phyloP scores from a whole-genome alignment of 108 stramenopile species.

The Skeletonema potamos region DNA sequence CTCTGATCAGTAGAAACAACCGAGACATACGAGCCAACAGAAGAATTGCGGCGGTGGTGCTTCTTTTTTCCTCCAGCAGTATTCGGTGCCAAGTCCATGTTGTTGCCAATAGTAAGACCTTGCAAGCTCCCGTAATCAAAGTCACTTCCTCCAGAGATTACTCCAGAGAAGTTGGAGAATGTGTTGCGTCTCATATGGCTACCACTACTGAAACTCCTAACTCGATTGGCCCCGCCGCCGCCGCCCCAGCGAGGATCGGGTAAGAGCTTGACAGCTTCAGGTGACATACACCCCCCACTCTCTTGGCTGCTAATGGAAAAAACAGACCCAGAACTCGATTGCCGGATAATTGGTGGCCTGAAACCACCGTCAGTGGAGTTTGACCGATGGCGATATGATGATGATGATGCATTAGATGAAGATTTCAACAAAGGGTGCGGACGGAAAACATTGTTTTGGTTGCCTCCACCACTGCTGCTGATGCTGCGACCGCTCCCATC shows the following conservation, averaged over 20 bases:
- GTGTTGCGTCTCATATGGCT: slow-evolving; percentile 19
- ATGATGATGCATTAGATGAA: background rate
- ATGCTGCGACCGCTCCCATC: background rate
- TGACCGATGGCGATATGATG: slow-evolving; percentile 20
- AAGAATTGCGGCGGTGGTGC: slow-evolving; percentile 26
- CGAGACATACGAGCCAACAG: slow-evolving; percentile 16
- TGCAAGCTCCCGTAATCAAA: background rate
- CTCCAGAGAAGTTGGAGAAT: background rate
- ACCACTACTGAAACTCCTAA: slow-evolving; percentile 24
- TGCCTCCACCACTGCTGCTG: slow-evolving; percentile 1
- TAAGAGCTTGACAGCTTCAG: slow-evolving; percentile 23
- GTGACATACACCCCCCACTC: background rate
- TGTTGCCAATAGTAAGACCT: background rate
- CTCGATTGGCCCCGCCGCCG: slow-evolving; percentile 20
- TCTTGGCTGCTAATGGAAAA: slow-evolving; percentile 17
- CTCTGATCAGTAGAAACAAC: slow-evolving; percentile 37
- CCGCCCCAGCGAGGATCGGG: slow-evolving; percentile 52
- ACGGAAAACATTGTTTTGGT: background rate
- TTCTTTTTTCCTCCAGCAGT: background rate
- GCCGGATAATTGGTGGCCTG: background rate
- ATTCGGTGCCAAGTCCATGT: background rate
- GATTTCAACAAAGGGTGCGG: background rate
- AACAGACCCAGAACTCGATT: slow-evolving; percentile 13
- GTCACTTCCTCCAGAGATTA: background rate
- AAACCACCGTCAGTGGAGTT: slow-evolving; percentile 19